These are phyloP conservation scores for Dryas octopetala DNA, from an alignment of 306 rosid genomes.

Conservation along the genomic window DNA sequence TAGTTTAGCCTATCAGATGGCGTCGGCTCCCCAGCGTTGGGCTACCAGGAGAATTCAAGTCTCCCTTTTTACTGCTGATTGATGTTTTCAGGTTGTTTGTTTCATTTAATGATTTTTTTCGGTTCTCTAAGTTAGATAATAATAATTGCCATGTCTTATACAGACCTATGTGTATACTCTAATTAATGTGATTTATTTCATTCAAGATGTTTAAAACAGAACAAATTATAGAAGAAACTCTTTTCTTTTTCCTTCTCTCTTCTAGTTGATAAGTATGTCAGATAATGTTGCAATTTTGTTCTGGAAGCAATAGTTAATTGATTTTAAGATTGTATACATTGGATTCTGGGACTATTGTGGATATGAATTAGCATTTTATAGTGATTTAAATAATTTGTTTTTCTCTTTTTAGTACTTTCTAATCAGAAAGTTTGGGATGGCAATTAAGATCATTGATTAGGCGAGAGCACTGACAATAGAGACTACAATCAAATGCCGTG, in stretches of 20 bases:
- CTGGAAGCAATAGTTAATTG: neutral
- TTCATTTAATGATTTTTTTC: neutral
- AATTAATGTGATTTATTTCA: neutral
- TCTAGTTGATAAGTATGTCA: neutral
- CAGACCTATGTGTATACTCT: neutral
- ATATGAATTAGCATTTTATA: neutral
- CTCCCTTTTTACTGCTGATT: conserved; percentile 22
- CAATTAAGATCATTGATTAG: too few relatives aligned
- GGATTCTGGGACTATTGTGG: neutral
- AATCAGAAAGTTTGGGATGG: too few relatives aligned
- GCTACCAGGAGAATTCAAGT: conserved; percentile 24
- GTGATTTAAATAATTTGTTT: neutral
- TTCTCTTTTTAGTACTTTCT: neutral
- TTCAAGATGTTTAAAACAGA: neutral
- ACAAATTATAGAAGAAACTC: neutral
- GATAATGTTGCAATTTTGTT: neutral
- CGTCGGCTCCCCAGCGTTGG: conserved; percentile 22
- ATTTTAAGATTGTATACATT: neutral
- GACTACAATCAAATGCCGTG: too few relatives aligned
- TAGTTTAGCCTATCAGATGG: conserved; percentile 22
- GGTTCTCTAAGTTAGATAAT: neutral
- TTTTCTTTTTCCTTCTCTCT: neutral
- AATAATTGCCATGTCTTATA: neutral
- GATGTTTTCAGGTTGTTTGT: neutral
- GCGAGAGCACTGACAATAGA: too few relatives aligned